These are phyloP conservation scores for Backusella tarrabulga DNA, from an alignment of 192 early-diverging fungal genomes.

Conservation along the genomic window DNA sequence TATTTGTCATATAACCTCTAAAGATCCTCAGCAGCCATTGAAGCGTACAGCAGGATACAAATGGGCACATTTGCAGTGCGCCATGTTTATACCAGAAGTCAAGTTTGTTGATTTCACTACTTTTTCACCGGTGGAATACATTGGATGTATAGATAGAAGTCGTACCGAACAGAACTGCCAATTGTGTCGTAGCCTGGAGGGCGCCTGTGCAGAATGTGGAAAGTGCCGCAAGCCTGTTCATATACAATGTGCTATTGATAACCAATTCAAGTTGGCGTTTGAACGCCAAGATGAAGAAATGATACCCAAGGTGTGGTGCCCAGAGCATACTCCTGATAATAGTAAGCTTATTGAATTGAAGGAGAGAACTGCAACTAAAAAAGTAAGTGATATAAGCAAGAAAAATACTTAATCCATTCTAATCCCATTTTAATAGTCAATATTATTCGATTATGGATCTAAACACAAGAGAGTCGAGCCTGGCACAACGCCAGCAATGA, in stretches of 20 bases:
- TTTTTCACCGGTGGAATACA: conserved; percentile 47
- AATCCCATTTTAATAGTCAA: too few species aligned
- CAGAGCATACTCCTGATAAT: too few species aligned
- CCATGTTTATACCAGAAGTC: conserved; percentile 55
- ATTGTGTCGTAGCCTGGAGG: conserved; percentile 20
- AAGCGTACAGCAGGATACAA: conserved; percentile 73
- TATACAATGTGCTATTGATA: conserved; percentile 47
- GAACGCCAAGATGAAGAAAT: conserved; percentile 14
- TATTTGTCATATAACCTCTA: conserved; percentile 49
- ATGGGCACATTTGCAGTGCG: conserved; percentile 76
- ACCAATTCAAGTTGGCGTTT: conserved; percentile 43
- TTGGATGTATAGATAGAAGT: conserved; percentile 39
- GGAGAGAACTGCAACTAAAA: too few species aligned
- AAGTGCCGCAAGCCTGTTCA: conserved; percentile 46
- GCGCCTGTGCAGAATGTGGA: conserved; percentile 42
- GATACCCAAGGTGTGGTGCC: too few species aligned
- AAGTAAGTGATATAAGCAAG: too few species aligned
- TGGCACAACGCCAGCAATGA: too few species aligned
- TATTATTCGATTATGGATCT: too few species aligned
- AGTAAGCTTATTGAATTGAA: too few species aligned
- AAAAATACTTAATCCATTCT: too few species aligned
- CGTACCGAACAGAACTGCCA: conserved; percentile 38
- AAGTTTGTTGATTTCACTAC: conserved; percentile 42
- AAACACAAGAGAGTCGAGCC: too few species aligned
- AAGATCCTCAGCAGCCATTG: conserved; percentile 44